A percentile compares a stretch with the other conserved stretches of the same genome.
These are phyloP conservation scores for Phytophthora uliginosa DNA, from an alignment of 352 stramenopile genomes.

Conservation along the genomic window DNA sequence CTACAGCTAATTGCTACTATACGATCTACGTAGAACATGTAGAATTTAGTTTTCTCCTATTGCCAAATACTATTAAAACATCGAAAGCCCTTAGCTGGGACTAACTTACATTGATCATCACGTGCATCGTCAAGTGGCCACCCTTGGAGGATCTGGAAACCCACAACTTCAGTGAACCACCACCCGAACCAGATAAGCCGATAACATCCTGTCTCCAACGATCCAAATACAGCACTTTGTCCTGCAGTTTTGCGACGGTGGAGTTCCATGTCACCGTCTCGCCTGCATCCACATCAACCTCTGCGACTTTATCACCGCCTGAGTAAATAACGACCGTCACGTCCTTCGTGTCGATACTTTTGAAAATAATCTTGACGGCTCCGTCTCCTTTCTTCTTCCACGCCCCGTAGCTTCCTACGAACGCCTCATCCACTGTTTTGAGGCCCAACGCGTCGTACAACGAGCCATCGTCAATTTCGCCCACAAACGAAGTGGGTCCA, in stretches of 20 bases:
- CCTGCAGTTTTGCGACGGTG: conserved; percentile 21
- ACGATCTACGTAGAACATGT: too few species aligned
- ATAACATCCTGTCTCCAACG: conserved; percentile 28
- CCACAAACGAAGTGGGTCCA: conserved; percentile 29
- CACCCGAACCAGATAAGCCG: conserved; percentile 17
- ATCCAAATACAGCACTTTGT: conserved; percentile 37
- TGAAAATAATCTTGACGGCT: conserved; percentile 27
- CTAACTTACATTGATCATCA: conserved; percentile 40
- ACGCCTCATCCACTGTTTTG: conserved; percentile 25
- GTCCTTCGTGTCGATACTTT: conserved; percentile 31
- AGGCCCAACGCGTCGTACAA: conserved; percentile 31
- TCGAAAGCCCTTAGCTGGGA: neutral
- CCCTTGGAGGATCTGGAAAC: conserved; percentile 22
- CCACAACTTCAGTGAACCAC: conserved; percentile 34
- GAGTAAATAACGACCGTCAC: conserved; percentile 37
- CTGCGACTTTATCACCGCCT: conserved; percentile 15
- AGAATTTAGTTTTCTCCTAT: neutral
- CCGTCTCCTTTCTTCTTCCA: conserved; percentile 33
- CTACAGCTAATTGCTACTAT: neutral
- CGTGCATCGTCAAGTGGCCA: conserved; percentile 33
- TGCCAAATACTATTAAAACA: neutral
- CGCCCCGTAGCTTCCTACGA: conserved; percentile 30
- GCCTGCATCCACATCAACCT: conserved; percentile 21
- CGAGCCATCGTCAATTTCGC: conserved; percentile 35
- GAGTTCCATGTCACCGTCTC: conserved; percentile 25